Base-by-base conservation (phyloP, 1,284 basidiomycete genomes). In the Caloboletus inedulis region DNA sequence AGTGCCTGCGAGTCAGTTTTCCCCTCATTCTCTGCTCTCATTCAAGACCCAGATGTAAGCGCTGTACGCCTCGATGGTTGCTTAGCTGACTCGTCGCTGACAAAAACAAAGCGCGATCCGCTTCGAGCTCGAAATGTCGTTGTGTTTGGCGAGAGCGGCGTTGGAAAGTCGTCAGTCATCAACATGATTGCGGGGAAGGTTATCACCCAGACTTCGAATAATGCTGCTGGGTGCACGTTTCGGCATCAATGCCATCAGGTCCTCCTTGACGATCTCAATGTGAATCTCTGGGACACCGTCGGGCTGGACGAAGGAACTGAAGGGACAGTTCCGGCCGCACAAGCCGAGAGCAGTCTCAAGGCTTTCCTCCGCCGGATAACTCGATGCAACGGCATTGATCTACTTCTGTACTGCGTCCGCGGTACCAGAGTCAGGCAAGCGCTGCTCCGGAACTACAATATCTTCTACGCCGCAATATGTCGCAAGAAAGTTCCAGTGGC, bases 371-470 rank as follows among this genome's bases (percentile, higher is more conserved):
- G 41, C 36, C 57, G 66, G 12, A 52, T 69, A 49, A 55, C 64
- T 14, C 54, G 50, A 33, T 45, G 54, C 45, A 55, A 61, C 18
- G 66, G 69, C 14, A 53, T 70, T 33, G 59, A 69, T 45, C 57
- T 70, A 10, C 69, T 70, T 39, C 14, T 72, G 23, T 71, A 67
- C 46, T 71, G 68, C 56, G 54, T 72, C 18, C 68, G 68, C 14
- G 70, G 61, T 25, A 59, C 61, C 19, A 54, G 69, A 36, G 59
- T 69, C 47, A 65, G 66, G 48, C 58, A 57, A 25, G 57, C 60
- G 6, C 34, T 62, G 7, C 47, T 60, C 25, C 58, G 52, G 31
- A 71, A 71, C 50, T 72, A 70, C 52, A 59, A 63, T n/a, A 46
- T 70, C 19, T 67, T 72, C 56, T 62, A 67, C 33, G 55, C 59